These are phyloP conservation scores for Leccinum olivaceoglutinosum DNA, from an alignment of 1,284 basidiomycete species.

Conservation along the genomic window DNA sequence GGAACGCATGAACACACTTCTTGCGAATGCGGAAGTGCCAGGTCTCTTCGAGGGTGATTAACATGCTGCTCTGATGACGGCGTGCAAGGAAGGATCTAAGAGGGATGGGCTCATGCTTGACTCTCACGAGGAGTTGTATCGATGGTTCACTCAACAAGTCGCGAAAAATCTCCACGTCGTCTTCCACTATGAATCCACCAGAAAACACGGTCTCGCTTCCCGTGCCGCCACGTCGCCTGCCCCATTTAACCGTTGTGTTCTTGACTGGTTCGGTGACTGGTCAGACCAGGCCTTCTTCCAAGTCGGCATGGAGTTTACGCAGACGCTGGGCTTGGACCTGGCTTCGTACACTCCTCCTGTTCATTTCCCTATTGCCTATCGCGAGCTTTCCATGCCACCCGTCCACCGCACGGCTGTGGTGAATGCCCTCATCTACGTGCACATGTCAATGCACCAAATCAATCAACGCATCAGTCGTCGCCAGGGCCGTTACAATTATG, in stretches of 20 bases:
- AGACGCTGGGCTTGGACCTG: slow-evolving; percentile 85
- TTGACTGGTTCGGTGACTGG: slow-evolving; percentile 99
- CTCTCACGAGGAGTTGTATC: slow-evolving; percentile 93
- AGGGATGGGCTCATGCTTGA: slow-evolving; percentile 97
- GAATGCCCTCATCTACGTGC: slow-evolving; percentile 92
- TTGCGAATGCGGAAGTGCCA: slow-evolving; percentile 99
- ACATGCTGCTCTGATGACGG: slow-evolving; percentile 93
- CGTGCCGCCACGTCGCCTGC: slow-evolving; percentile 96
- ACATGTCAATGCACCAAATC: slow-evolving; percentile 85
- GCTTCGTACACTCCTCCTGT: slow-evolving; percentile 72
- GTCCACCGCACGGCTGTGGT: slow-evolving; percentile 84
- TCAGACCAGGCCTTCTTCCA: slow-evolving; percentile 96
- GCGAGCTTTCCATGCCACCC: slow-evolving; percentile 77
- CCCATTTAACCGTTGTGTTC: slow-evolving; percentile 95
- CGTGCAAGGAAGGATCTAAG: slow-evolving; percentile 98
- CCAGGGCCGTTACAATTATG: slow-evolving; percentile 92
- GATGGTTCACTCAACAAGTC: slow-evolving; percentile 96
- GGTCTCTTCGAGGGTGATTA: slow-evolving; percentile 99
- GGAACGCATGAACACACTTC: slow-evolving; percentile 97
- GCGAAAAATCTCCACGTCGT: slow-evolving; percentile 96
- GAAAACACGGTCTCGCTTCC: slow-evolving; percentile 86
- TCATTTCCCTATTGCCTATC: slow-evolving; percentile 86
- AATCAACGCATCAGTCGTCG: slow-evolving; percentile 86
- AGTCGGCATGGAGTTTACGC: slow-evolving; percentile 93
- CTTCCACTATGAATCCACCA: slow-evolving; percentile 98